Conservation (phyloP, 805 yeast genomes). For the Candida nitratophila region DNA sequence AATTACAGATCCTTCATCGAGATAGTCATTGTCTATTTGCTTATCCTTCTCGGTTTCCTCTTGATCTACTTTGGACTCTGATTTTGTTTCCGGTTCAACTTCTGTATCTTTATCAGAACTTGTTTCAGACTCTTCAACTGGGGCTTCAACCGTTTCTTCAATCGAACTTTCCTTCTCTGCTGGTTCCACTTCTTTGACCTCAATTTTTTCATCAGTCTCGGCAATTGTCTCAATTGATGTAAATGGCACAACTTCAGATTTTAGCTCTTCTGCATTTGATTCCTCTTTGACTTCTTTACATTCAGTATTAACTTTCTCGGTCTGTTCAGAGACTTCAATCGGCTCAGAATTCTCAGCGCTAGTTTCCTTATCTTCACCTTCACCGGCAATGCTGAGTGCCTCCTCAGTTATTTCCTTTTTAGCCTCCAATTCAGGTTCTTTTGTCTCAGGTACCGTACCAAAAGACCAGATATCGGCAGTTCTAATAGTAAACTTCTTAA, state of each 20-base stretch:
- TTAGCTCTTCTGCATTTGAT: not conserved
- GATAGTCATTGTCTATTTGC: not conserved
- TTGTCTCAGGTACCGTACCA: not conserved
- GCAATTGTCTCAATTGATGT: too few relatives aligned
- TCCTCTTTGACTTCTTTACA: not conserved
- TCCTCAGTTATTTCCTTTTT: not conserved
- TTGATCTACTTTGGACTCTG: not conserved
- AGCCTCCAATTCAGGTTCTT: not conserved
- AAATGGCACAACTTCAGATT: too few relatives aligned
- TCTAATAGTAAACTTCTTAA: slow-evolving; percentile 25
- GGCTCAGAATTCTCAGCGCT: too few relatives aligned
- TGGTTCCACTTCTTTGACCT: slow-evolving; percentile 8
- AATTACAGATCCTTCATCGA: too few relatives aligned
- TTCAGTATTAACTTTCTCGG: too few relatives aligned
- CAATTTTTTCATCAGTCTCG: slow-evolving; percentile 19
- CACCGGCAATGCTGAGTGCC: too few relatives aligned
- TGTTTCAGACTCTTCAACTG: not conserved
- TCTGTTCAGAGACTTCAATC: too few relatives aligned
- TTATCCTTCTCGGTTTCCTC: not conserved
- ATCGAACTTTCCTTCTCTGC: not conserved
- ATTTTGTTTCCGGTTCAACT: too few relatives aligned
- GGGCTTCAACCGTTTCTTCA: not conserved
- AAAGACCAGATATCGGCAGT: slow-evolving; percentile 32
- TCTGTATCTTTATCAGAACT: too few relatives aligned
- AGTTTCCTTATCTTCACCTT: too few relatives aligned